Conservation (phyloP, 1,284 basidiomycete genomes). For the Sporisorium reilianum region DNA sequence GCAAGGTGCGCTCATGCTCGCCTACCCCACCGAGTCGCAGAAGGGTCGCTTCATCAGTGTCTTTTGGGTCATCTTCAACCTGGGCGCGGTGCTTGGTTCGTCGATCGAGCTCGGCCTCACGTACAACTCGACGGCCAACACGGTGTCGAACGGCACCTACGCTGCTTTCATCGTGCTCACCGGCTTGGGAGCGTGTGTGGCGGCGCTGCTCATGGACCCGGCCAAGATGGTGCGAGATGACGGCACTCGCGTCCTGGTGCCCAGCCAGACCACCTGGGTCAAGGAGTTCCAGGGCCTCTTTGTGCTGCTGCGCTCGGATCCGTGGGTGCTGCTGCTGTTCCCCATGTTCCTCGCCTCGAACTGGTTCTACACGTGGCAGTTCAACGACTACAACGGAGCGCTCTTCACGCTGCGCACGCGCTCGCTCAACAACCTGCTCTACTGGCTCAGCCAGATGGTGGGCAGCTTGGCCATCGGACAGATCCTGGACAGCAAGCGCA, state of each 20-base stretch:
- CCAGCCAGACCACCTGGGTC: conserved; percentile 52
- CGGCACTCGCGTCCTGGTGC: conserved; percentile 54
- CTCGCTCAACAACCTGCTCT: conserved; percentile 70
- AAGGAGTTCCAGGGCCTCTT: conserved; percentile 55
- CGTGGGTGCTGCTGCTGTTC: conserved; percentile 59
- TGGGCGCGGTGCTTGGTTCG: conserved; percentile 77
- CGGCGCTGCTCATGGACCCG: conserved; percentile 52
- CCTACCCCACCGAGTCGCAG: conserved; percentile 78
- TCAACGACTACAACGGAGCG: conserved; percentile 51
- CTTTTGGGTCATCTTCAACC: conserved; percentile 79
- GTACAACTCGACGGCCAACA: conserved; percentile 50
- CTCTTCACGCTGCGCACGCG: conserved; percentile 67
- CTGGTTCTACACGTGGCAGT: conserved; percentile 66
- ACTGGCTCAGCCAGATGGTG: conserved; percentile 70
- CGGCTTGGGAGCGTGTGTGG: conserved; percentile 44
- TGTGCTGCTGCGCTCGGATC: conserved; percentile 50
- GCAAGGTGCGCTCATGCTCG: conserved; percentile 84
- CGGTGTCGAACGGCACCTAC: conserved; percentile 54
- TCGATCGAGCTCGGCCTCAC: conserved; percentile 74
- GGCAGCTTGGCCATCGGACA: conserved; percentile 55
- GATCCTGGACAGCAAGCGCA: conserved; percentile 50
- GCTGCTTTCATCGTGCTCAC: conserved; percentile 59
- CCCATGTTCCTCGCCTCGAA: conserved; percentile 61
- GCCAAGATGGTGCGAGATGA: conserved; percentile 55
- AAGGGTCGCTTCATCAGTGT: conserved; percentile 80